These are phyloP conservation scores for Trichosporon sp. DNA, from an alignment of 1,284 basidiomycete species.

Conservation along the genomic window DNA sequence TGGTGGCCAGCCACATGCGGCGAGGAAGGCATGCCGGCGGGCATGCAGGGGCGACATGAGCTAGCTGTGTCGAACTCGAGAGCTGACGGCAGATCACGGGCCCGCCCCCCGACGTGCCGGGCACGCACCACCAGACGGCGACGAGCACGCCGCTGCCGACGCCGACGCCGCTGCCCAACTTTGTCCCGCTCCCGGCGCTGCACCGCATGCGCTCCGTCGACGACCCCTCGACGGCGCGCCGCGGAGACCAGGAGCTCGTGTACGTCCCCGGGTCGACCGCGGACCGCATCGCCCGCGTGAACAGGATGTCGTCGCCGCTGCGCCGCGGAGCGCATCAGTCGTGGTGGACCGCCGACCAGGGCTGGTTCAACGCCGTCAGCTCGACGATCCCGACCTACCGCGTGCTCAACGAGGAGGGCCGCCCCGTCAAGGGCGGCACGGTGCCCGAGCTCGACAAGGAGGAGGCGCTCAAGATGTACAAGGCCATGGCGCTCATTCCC, in stretches of 20 bases:
- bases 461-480: constrained; percentile 70
- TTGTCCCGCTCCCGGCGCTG: constrained; percentile 25
- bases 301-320: constrained; percentile 38
- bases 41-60: too few species aligned
- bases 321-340: constrained; percentile 46
- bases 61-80: too few species aligned
- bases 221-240: constrained; percentile 20
- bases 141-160: constrained; percentile 32
- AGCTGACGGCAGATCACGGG: constrained; percentile 38
- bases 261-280: constrained; percentile 39
- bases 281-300: constrained; percentile 31
- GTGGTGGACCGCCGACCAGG: constrained; percentile 46
- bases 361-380: constrained; percentile 47
- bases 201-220: constrained; percentile 20
- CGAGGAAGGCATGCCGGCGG: too few species aligned
- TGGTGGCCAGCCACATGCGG: too few species aligned
- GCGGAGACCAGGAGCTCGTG: constrained; percentile 23
- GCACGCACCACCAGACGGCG: constrained; percentile 24
- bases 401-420: constrained; percentile 70
- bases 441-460: constrained; percentile 69
- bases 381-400: constrained; percentile 68
- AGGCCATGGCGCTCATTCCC: constrained; percentile 77
- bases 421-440: constrained; percentile 64
- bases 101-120: constrained; percentile 36
- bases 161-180: constrained; percentile 37